Conservation (phyloP, 1,284 basidiomycete genomes). For the Cutaneotrichosporon cavernicola region DNA sequence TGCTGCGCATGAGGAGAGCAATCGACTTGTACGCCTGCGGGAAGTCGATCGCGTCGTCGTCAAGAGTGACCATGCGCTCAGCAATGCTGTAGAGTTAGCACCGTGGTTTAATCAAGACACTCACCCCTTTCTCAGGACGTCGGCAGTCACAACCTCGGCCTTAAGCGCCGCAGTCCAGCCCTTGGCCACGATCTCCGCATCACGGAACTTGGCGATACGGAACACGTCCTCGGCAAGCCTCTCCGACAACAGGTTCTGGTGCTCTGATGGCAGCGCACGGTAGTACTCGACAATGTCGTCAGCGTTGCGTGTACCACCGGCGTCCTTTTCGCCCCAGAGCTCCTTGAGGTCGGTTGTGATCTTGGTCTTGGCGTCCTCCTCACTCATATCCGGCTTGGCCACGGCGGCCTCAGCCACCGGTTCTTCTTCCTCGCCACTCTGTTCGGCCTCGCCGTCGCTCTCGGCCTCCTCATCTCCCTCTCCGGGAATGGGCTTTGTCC, state of each 20-base stretch:
- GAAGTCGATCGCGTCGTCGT: constrained; percentile 84
- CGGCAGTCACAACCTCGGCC: constrained; percentile 59
- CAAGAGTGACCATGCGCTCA: constrained; percentile 69
- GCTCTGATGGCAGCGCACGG: constrained; percentile 59
- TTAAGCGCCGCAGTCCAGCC: constrained; percentile 58
- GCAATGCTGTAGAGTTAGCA: constrained; percentile 58
- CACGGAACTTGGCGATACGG: constrained; percentile 82
- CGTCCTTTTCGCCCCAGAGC: constrained; percentile 54
- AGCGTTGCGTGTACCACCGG: constrained; percentile 48
- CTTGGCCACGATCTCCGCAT: constrained; percentile 69
- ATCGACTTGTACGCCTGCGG: constrained; percentile 79
- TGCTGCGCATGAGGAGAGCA: constrained; percentile 68
- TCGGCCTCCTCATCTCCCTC: constrained; percentile 28
- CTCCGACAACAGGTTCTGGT: constrained; percentile 65
- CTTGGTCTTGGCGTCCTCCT: constrained; percentile 71
- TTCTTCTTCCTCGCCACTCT: constrained; percentile 58
- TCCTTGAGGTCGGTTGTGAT: constrained; percentile 61
- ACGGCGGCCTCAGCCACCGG: constrained; percentile 58
- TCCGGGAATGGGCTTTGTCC: constrained; percentile 58
- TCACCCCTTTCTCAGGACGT: constrained; percentile 61
- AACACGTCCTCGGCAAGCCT: constrained; percentile 81
- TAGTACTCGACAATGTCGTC: constrained; percentile 62
- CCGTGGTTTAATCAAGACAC: constrained; percentile 17
- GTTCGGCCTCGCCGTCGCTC: constrained; percentile 34
- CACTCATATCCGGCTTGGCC: constrained; percentile 65